Conservation (phyloP, 352 stramenopile species). For the Globisporangium splendens region DNA sequence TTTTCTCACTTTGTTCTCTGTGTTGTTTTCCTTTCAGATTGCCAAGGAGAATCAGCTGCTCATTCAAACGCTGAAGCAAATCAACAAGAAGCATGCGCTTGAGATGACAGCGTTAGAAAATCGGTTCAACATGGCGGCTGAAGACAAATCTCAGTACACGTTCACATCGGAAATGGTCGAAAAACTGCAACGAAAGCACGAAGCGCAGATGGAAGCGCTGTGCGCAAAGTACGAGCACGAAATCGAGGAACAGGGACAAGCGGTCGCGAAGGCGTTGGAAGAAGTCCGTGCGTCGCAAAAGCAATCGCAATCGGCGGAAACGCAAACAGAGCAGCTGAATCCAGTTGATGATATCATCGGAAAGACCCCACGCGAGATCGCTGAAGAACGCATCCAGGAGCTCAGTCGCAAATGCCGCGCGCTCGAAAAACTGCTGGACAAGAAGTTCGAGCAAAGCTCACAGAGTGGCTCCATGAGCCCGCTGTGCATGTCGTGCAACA, state of each 20-base stretch:
- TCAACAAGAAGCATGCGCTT: not conserved
- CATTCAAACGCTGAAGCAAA: not conserved
- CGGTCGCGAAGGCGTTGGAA: conserved; percentile 17
- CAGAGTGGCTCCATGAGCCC: conserved; percentile 15
- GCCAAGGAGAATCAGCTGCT: conserved; percentile 9
- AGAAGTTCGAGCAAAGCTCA: conserved; percentile 52
- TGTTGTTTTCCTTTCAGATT: not conserved
- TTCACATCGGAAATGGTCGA: conserved; percentile 16
- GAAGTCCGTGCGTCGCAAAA: not conserved
- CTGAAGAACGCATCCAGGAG: conserved; percentile 29
- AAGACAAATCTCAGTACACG: conserved; percentile 10
- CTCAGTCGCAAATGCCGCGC: conserved; percentile 47
- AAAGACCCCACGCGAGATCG: not conserved
- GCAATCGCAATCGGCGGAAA: conserved; percentile 6
- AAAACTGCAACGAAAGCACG: conserved; percentile 14
- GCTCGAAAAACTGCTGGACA: conserved; percentile 48
- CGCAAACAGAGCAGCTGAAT: conserved; percentile 16
- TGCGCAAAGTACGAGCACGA: conserved; percentile 21
- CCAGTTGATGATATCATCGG: not conserved
- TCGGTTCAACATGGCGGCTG: conserved; percentile 9
- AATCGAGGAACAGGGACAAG: conserved; percentile 15
- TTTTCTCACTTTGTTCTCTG: no score
- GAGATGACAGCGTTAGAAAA: conserved; percentile 7
- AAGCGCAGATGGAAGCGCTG: conserved; percentile 16
- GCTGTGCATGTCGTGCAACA: conserved; percentile 25